Conservation (phyloP, 345 rosid genomes). For the Acer campestre region DNA sequence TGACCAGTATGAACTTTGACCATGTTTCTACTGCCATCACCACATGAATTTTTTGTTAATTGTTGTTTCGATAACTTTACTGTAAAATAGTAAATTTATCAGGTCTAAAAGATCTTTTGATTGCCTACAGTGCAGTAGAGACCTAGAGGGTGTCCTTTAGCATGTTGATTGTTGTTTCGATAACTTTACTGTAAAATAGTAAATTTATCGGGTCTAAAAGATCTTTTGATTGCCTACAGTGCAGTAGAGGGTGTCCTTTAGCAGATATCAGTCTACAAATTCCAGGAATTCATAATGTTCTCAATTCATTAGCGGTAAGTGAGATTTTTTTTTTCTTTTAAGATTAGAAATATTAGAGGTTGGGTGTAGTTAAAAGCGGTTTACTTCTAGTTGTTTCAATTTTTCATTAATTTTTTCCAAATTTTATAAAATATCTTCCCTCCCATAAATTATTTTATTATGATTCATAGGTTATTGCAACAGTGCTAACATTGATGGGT, state of each 20-base stretch:
- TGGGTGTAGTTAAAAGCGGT: neutral
- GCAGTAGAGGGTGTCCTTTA: slow-evolving; percentile 26
- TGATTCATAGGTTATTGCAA: slow-evolving; percentile 31
- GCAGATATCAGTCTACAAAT: slow-evolving; percentile 34
- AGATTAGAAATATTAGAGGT: neutral
- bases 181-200: neutral
- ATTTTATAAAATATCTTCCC: neutral
- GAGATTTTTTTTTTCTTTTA: neutral
- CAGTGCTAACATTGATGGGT: slow-evolving; percentile 24
- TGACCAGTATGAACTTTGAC: neutral
- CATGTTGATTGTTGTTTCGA: too few species aligned
- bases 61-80: neutral
- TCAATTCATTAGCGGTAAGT: slow-evolving; percentile 39
- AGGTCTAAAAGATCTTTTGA: neutral
- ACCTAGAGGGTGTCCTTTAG: slow-evolving; percentile 31
- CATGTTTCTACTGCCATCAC: neutral
- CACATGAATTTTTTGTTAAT: neutral
- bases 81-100: neutral
- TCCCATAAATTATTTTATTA: neutral
- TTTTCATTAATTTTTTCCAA: neutral
- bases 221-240: slow-evolving; percentile 23
- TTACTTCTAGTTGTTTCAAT: neutral
- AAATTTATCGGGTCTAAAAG: neutral
- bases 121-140: slow-evolving; percentile 27
- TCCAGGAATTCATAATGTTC: slow-evolving; percentile 41